Percentiles rank a stretch among this genome's conserved stretches.
Conservation (phyloP, 495 filamentous ascomycete genomes). For the Hypomontagnella monticulosa region DNA sequence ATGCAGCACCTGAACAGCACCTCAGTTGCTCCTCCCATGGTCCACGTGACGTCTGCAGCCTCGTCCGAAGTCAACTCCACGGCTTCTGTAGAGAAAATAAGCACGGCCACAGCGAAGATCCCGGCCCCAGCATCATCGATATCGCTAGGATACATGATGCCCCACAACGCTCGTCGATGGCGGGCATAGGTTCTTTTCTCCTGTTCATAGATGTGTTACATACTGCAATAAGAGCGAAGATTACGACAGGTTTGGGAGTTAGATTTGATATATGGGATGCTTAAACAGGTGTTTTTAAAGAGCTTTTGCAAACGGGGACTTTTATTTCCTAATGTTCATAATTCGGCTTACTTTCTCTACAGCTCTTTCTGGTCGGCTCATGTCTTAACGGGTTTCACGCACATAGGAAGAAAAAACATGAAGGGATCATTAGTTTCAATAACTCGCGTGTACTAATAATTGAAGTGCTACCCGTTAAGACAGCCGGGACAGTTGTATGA, state of each 20-base stretch:
- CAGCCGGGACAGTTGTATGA: no score
- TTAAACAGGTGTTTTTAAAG: slow-evolving; percentile 2
- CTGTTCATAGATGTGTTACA: not conserved
- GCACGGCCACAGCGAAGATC: not conserved
- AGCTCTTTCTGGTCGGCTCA: slow-evolving; percentile 1
- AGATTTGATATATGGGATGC: slow-evolving; percentile 16
- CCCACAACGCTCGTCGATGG: slow-evolving; percentile 23
- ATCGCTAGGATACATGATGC: slow-evolving; percentile 30
- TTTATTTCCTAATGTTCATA: slow-evolving; percentile 33
- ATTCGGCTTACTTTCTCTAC: slow-evolving; percentile 15
- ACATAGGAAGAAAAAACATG: slow-evolving; percentile 4
- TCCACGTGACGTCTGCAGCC: slow-evolving; percentile 7
- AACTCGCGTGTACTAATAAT: not conserved
- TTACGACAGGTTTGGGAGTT: slow-evolving; percentile 14
- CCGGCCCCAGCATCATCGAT: slow-evolving; percentile 22
- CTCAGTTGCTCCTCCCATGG: slow-evolving; percentile 7
- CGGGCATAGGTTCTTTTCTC: slow-evolving; percentile 17
- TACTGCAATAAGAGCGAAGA: slow-evolving; percentile 1
- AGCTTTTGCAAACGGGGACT: slow-evolving; percentile 20
- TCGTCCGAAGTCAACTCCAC: not conserved
- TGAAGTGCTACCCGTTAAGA: no score
- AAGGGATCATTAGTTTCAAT: not conserved
- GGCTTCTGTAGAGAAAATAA: not conserved
- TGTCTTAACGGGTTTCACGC: slow-evolving; percentile 5
- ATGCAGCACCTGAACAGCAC: slow-evolving; percentile 9